Base-by-base conservation (phyloP, 306 rosid genomes). In the Prinsepia uniflora region DNA sequence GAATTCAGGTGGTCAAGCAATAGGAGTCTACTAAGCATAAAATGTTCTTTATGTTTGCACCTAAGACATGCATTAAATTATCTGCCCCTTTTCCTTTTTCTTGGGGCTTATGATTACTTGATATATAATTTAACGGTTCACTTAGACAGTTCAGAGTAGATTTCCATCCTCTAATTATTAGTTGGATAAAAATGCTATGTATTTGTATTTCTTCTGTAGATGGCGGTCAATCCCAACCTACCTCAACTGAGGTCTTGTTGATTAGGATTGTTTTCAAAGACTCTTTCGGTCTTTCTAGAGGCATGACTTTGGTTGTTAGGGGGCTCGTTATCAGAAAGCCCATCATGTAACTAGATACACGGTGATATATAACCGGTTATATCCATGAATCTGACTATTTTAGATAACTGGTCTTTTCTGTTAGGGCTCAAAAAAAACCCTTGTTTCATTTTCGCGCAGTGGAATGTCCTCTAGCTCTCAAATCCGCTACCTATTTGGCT, bases 201-300 rank as follows among this genome's bases (percentile, higher is more conserved):
- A 36, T 17, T 40, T 61, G 47, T 61, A 39, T 61, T 20, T 3
- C 22, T 15, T 45, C 10, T 61, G 17, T 67, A 44, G 10, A 15
- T 41, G 15, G 78, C 10, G 58, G 78, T 78, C 78, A 67, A 78
- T 45, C 65, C 62, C 40, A 67, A 50, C 82, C 75, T 74, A 63
- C 83, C 49, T 56, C 79, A 46, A 55, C 75, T 20, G 49, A 19
- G 64, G 9, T 61, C 20, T 24, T 19, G 55, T 30, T 30, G 10
- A 7, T 56, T 61, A 12, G 22, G 30, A 63, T 68, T 30, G 73
- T 54, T 76, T 56, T 24, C 39, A 10, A 20, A 56, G 39, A 56
- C 61, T 24, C 36, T 30, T 30, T 1, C 36, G 3, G 36, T 30
- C 36, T 30, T 30, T 30, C 36, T 30, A 30, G 36, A 30, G 36